phyloP scores from a whole-genome alignment of 2,329 filamentous ascomycete species.

The Penicillium sp. region DNA sequence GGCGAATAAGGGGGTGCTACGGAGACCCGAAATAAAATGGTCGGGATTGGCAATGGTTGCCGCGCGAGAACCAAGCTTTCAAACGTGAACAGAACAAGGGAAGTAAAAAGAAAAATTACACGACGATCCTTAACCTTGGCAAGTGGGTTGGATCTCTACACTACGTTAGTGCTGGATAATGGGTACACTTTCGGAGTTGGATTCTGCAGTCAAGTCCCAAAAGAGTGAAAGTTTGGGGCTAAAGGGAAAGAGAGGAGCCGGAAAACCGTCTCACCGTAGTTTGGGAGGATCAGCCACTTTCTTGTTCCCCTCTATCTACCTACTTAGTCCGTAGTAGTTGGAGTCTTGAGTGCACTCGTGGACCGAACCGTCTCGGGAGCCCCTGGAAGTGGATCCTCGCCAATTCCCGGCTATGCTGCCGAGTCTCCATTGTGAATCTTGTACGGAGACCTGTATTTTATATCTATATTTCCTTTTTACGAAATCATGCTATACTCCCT shows the following conservation, averaged over 20 bases:
- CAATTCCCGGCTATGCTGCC: conserved; percentile 22
- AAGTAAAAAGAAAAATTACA: neutral
- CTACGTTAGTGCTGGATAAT: neutral
- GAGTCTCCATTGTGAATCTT: conserved; percentile 6
- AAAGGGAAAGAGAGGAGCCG: neutral
- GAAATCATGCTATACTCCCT: too few species aligned
- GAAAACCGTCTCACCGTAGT: conserved; percentile 26
- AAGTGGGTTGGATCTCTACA: neutral
- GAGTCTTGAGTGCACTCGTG: conserved; percentile 7
- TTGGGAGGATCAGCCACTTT: neutral
- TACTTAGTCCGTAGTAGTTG: neutral
- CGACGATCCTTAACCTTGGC: neutral
- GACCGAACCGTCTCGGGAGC: conserved; percentile 19
- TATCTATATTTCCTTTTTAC: neutral
- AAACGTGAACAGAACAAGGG: neutral
- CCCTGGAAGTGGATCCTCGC: conserved; percentile 14
- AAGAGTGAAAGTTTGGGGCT: neutral
- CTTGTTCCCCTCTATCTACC: neutral
- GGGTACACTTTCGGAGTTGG: neutral
- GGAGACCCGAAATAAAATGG: neutral
- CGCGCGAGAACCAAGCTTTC: neutral
- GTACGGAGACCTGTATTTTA: neutral
- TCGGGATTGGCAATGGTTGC: neutral
- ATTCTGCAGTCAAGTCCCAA: neutral
- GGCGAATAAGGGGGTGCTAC: neutral